Conservation (phyloP, 1,284 basidiomycete species). For the Cutaneotrichosporon sp. region DNA sequence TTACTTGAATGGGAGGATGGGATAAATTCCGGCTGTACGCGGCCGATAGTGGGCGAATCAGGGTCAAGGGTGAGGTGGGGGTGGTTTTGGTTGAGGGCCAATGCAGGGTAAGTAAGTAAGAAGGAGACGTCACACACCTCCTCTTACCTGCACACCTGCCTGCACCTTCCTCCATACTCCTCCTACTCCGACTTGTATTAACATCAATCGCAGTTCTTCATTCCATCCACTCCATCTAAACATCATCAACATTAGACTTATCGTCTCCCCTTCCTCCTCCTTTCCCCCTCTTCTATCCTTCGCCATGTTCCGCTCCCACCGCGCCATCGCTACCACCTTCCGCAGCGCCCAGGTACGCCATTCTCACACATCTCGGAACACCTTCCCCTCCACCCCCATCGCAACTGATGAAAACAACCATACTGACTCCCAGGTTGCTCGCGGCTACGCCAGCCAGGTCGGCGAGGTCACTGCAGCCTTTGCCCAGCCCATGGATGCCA, state of each 20-base stretch:
- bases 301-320: conserved; percentile 13
- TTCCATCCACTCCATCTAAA: background rate
- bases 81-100: no score
- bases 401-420: background rate
- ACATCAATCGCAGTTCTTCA: conserved; percentile 7
- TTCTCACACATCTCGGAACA: background rate
- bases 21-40: conserved; percentile 3
- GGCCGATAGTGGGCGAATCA: conserved; percentile 5
- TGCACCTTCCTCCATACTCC: background rate
- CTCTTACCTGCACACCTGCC: background rate
- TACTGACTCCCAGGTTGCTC: conserved; percentile 33
- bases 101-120: background rate
- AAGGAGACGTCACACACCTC: conserved; percentile 7
- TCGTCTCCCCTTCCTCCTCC: background rate
- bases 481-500: conserved; percentile 78
- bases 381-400: background rate
- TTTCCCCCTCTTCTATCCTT: background rate
- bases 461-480: conserved; percentile 74
- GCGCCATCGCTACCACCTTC: conserved; percentile 11
- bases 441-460: conserved; percentile 56
- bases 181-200: background rate
- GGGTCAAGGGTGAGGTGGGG: background rate
- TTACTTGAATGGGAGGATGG: background rate
- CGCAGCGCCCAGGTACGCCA: conserved; percentile 11
- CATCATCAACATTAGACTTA: background rate